Percentiles rank a stretch among this genome's conserved stretches.
phyloP scores from a whole-genome alignment of 768 basidiomycete species.

The Dioszegia crocea region DNA sequence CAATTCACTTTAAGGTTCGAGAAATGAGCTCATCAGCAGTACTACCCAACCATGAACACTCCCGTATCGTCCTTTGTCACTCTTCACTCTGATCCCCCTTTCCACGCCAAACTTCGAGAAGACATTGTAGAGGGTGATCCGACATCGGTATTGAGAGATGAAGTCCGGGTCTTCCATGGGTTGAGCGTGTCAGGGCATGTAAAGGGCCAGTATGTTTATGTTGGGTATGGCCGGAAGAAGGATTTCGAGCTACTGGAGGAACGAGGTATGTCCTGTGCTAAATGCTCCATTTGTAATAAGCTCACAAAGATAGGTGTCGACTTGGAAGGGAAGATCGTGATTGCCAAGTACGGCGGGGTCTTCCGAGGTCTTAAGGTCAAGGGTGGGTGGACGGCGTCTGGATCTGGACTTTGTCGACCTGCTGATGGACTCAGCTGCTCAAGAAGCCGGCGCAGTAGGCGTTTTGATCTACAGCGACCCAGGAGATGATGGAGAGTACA shows the following conservation, averaged over 20 bases:
- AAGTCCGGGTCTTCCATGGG: conserved; percentile 81
- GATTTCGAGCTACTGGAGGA: conserved; percentile 66
- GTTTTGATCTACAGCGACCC: conserved; percentile 77
- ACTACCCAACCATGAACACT: conserved; percentile 83
- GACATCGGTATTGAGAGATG: conserved; percentile 64
- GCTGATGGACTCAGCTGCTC: conserved; percentile 55
- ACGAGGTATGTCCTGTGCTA: conserved; percentile 55
- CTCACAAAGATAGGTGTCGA: conserved; percentile 57
- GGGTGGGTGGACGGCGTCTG: conserved; percentile 2
- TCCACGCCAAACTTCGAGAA: conserved; percentile 72
- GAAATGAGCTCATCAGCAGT: conserved; percentile 44
- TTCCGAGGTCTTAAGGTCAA: conserved; percentile 81
- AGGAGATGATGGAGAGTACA: conserved; percentile 76
- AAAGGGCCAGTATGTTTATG: conserved; percentile 59
- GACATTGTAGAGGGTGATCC: conserved; percentile 69
- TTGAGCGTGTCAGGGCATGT: conserved; percentile 72
- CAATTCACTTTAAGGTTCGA: neutral
- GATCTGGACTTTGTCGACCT: neutral
- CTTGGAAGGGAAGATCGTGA: conserved; percentile 70
- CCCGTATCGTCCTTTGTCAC: conserved; percentile 66
- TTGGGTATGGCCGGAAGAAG: conserved; percentile 70
- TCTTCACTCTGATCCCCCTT: conserved; percentile 58
- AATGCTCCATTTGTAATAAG: no score
- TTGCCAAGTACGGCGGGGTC: conserved; percentile 65
- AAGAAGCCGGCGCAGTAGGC: conserved; percentile 72